These are phyloP conservation scores for Plasmodium cynomolgi DNA, from an alignment of 169 alveolate species.

Conservation along the genomic window DNA sequence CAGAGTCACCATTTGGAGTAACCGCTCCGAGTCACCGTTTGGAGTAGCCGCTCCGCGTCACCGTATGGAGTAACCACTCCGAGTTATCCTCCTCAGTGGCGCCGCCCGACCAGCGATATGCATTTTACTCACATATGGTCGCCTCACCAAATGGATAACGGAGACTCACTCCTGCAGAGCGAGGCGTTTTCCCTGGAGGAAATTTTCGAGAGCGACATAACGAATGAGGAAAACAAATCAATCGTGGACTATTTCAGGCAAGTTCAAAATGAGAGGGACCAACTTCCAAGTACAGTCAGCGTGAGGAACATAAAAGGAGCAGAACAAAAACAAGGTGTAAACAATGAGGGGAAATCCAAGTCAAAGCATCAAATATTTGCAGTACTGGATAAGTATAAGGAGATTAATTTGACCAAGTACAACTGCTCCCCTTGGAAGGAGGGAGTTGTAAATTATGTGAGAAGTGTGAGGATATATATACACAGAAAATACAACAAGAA, in stretches of 20 bases:
- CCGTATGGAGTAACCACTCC: too few relatives aligned
- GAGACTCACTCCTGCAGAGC: conserved; percentile 19
- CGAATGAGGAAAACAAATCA: conserved; percentile 41
- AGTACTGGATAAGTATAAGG: conserved; percentile 17
- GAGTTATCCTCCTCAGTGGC: neutral
- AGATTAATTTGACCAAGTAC: neutral
- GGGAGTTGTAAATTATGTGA: neutral
- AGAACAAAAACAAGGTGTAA: neutral
- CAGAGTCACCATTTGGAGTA: too few relatives aligned
- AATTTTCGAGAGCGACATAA: conserved; percentile 43
- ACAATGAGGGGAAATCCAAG: neutral
- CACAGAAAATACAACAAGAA: conserved; percentile 47
- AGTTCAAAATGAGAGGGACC: conserved; percentile 37
- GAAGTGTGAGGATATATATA: conserved; percentile 31
- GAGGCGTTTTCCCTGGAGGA: conserved; percentile 51
- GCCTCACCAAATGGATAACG: conserved; percentile 14
- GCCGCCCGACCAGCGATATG: neutral
- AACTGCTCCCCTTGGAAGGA: neutral
- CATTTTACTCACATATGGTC: neutral
- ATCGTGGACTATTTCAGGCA: conserved; percentile 25
- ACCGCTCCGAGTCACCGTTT: too few relatives aligned
- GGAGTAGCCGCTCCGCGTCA: too few relatives aligned
- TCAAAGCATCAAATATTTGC: neutral
- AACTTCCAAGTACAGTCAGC: conserved; percentile 27
- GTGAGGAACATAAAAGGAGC: neutral